These are phyloP conservation scores for Saccharomycopsis guyanensis DNA, from an alignment of 805 yeast genomes.

Conservation along the genomic window DNA sequence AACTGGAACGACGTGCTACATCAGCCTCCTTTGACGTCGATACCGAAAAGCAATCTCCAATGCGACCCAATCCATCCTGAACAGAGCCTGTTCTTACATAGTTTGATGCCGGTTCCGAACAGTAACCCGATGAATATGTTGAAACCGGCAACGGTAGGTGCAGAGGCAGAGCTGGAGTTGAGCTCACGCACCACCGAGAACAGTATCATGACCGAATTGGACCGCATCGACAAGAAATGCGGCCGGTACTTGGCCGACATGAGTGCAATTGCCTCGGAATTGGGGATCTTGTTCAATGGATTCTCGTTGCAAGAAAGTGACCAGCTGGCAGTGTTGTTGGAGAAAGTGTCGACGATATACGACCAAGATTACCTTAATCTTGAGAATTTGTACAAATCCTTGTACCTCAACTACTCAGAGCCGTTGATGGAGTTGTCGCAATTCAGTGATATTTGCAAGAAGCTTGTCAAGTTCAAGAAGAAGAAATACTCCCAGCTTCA, in stretches of 20 bases:
- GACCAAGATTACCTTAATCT: slow-evolving; percentile 19
- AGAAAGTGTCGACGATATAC: slow-evolving; percentile 19
- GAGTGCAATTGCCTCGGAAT: slow-evolving; percentile 13
- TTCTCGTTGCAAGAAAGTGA: slow-evolving; percentile 17
- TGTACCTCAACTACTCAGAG: slow-evolving; percentile 17
- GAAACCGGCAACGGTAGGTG: background rate
- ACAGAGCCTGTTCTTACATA: slow-evolving; percentile 12
- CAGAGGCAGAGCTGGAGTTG: slow-evolving; percentile 11
- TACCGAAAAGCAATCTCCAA: slow-evolving; percentile 20
- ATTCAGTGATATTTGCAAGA: slow-evolving; percentile 18
- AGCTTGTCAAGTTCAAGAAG: slow-evolving; percentile 19
- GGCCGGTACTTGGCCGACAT: slow-evolving; percentile 14
- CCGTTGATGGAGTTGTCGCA: slow-evolving; percentile 20
- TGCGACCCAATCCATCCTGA: slow-evolving; percentile 21
- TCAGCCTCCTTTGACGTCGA: slow-evolving; percentile 39
- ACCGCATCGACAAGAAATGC: slow-evolving; percentile 14
- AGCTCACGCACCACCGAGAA: slow-evolving; percentile 9
- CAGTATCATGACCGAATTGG: slow-evolving; percentile 14
- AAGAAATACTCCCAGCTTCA: slow-evolving; percentile 16
- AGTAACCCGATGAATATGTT: slow-evolving; percentile 4
- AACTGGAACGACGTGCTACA: slow-evolving; percentile 72
- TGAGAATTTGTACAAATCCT: slow-evolving; percentile 12
- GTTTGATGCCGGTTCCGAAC: slow-evolving; percentile 17
- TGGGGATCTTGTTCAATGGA: slow-evolving; percentile 18
- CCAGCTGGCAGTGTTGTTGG: slow-evolving; percentile 5